Evolutionary conservation across 768 basidiomycete species (phyloP).

Genomic region (Nidula microcarpa): DNA sequence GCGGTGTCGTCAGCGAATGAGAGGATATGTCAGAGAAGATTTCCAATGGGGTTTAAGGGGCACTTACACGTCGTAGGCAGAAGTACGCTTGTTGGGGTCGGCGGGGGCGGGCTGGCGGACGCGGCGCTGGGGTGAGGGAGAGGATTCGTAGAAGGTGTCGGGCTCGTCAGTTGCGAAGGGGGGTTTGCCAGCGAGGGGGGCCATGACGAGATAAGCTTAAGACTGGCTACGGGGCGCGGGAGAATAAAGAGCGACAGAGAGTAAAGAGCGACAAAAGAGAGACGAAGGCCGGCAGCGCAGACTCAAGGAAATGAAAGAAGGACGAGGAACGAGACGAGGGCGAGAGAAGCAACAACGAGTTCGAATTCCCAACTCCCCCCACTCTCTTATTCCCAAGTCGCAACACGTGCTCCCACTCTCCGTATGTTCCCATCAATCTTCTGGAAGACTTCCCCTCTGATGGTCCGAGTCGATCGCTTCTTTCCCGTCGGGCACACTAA

Average conservation of each 20-base stretch:
- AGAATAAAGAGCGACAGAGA: not conserved
- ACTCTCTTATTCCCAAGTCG: not conserved
- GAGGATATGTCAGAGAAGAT: conserved; percentile 2
- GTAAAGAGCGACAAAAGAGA: not conserved
- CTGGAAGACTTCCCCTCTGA: not conserved
- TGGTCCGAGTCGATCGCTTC: too few relatives aligned
- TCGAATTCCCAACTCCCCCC: not conserved
- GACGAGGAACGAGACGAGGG: not conserved
- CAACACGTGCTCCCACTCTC: not conserved
- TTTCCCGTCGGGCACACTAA: too few relatives aligned
- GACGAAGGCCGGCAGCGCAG: not conserved
- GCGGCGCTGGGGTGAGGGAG: conserved; percentile 36
- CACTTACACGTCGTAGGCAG: conserved; percentile 69
- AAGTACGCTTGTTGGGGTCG: conserved; percentile 53
- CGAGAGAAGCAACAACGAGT: not conserved
- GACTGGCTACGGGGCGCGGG: not conserved
- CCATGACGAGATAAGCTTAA: conserved; percentile 14
- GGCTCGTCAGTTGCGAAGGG: conserved; percentile 70
- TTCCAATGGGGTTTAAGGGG: conserved; percentile 1
- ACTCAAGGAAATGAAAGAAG: not conserved
- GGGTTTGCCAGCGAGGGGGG: conserved; percentile 57
- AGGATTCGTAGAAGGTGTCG: conserved; percentile 53
- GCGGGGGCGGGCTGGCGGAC: conserved; percentile 41
- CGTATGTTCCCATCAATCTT: not conserved
- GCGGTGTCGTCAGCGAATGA: too few relatives aligned